Percentiles rank a stretch among this genome's conserved stretches.
Conservation (phyloP, 495 filamentous ascomycete genomes). For the Cladorrhinum samala region DNA sequence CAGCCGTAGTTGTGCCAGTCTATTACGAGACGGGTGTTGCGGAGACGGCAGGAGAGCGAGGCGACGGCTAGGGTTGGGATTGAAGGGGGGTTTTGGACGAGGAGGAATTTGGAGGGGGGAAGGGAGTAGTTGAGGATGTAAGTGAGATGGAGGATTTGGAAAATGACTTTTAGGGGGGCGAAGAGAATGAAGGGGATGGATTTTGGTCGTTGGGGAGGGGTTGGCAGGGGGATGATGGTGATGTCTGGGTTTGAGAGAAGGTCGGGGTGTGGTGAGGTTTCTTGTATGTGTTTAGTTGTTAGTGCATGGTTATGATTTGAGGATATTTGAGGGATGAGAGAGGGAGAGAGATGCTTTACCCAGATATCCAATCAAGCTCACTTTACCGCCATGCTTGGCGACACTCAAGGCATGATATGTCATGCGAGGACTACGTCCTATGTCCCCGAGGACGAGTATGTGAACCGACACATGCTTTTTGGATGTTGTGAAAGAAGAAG, state of each 20-base stretch:
- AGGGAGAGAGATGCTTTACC: slow-evolving; percentile 44
- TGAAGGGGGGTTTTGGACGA: slow-evolving; percentile 92
- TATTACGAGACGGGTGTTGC: slow-evolving; percentile 76
- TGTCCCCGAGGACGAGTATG: slow-evolving; percentile 94
- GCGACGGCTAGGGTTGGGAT: slow-evolving; percentile 84
- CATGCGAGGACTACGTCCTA: slow-evolving; percentile 95
- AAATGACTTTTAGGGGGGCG: slow-evolving; percentile 80
- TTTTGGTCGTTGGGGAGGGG: slow-evolving; percentile 14
- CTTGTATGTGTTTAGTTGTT: too few relatives aligned
- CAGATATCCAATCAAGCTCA: slow-evolving; percentile 82
- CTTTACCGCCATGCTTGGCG: slow-evolving; percentile 71
- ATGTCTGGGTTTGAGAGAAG: slow-evolving; percentile 59
- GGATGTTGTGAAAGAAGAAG: neutral
- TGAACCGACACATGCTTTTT: slow-evolving; percentile 52
- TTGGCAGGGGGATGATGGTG: slow-evolving; percentile 43
- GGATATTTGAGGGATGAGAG: neutral
- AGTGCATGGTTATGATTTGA: too few relatives aligned
- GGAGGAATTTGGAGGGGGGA: slow-evolving; percentile 66
- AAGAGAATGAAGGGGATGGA: slow-evolving; percentile 58
- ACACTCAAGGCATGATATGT: slow-evolving; percentile 96
- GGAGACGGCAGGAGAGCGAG: slow-evolving; percentile 63
- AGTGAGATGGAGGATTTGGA: slow-evolving; percentile 67
- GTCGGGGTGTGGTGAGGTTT: slow-evolving; percentile 61
- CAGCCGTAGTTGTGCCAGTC: slow-evolving; percentile 99
- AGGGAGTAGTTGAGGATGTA: slow-evolving; percentile 65